Conservation (phyloP, 257 asterid genomes). For the Nicotiana knightiana region DNA sequence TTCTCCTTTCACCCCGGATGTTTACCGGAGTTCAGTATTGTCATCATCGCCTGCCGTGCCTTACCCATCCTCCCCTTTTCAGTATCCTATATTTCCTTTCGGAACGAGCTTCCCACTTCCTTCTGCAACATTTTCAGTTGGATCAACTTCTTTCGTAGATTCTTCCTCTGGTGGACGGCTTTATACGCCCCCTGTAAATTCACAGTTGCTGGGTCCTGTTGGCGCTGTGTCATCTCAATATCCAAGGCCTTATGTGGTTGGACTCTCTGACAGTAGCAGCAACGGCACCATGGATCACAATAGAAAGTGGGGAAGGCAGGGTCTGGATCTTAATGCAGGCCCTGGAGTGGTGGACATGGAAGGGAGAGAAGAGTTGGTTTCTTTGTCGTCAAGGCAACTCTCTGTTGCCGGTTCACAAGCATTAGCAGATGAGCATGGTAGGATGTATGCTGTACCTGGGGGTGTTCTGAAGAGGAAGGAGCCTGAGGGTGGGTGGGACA, state of each 20-base stretch:
- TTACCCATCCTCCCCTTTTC: slow-evolving; percentile 21
- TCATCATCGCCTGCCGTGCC: slow-evolving; percentile 73
- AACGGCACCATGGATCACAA: slow-evolving; percentile 41
- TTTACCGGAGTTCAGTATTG: slow-evolving; percentile 76
- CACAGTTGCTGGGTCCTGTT: slow-evolving; percentile 54
- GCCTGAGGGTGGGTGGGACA: slow-evolving; percentile 77
- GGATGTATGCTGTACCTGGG: slow-evolving; percentile 46
- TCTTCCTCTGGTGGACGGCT: slow-evolving; percentile 50
- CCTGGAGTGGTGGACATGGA: slow-evolving; percentile 64
- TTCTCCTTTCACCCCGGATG: slow-evolving; percentile 42
- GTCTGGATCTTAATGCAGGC: slow-evolving; percentile 84
- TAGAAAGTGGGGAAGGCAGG: slow-evolving; percentile 69
- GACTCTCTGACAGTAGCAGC: slow-evolving; percentile 40
- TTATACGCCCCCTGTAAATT: slow-evolving; percentile 42
- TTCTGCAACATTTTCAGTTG: slow-evolving; percentile 48
- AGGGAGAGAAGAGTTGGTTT: slow-evolving; percentile 46
- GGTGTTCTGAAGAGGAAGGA: slow-evolving; percentile 64
- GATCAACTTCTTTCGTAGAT: slow-evolving; percentile 29
- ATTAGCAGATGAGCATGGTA: slow-evolving; percentile 54
- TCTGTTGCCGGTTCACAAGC: slow-evolving; percentile 56
- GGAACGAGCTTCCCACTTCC: slow-evolving; percentile 55
- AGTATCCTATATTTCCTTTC: slow-evolving; percentile 25
- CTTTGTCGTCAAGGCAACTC: slow-evolving; percentile 47
- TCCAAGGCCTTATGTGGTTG: slow-evolving; percentile 62
- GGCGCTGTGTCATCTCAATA: slow-evolving; percentile 51